Evolutionary conservation across 805 yeast species (phyloP).

Genomic region (Maudiozyma barnettii): DNA sequence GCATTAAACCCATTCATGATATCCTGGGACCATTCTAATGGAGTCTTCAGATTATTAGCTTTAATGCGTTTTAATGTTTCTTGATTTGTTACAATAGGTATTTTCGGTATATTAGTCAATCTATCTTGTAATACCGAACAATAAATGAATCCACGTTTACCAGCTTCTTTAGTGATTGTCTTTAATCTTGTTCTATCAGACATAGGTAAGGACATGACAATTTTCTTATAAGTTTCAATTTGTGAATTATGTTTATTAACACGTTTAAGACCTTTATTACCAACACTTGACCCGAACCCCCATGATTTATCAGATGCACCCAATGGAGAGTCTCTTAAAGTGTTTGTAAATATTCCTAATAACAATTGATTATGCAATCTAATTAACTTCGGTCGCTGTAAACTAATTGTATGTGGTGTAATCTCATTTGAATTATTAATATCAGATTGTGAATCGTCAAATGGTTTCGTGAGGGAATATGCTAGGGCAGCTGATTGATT

Average conservation of each 20-base stretch:
- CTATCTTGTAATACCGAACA: slow-evolving; percentile 62
- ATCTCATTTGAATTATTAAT: not conserved
- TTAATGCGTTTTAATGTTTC: slow-evolving; percentile 27
- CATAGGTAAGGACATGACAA: slow-evolving; percentile 76
- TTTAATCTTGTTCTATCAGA: slow-evolving; percentile 80
- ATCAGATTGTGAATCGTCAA: not conserved
- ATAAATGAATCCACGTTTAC: slow-evolving; percentile 64
- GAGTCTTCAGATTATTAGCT: slow-evolving; percentile 28
- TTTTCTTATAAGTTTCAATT: slow-evolving; percentile 72
- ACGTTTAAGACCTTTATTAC: slow-evolving; percentile 35
- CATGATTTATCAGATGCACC: slow-evolving; percentile 60
- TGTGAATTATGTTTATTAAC: slow-evolving; percentile 49
- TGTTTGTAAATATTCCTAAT: slow-evolving; percentile 73
- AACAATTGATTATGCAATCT: slow-evolving; percentile 71
- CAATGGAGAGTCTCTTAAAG: slow-evolving; percentile 67
- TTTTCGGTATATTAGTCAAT: slow-evolving; percentile 54
- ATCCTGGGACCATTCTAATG: slow-evolving; percentile 86
- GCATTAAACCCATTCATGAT: slow-evolving; percentile 77
- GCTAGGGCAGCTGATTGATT: not conserved
- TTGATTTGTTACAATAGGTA: slow-evolving; percentile 51
- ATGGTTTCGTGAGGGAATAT: not conserved
- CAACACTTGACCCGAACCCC: slow-evolving; percentile 38
- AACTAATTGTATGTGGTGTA: not conserved
- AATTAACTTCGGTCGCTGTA: slow-evolving; percentile 13
- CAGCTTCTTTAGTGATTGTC: slow-evolving; percentile 71